Evolutionary conservation across 345 rosid genomes (phyloP).

Genomic region (Gossypium sturtianum): DNA sequence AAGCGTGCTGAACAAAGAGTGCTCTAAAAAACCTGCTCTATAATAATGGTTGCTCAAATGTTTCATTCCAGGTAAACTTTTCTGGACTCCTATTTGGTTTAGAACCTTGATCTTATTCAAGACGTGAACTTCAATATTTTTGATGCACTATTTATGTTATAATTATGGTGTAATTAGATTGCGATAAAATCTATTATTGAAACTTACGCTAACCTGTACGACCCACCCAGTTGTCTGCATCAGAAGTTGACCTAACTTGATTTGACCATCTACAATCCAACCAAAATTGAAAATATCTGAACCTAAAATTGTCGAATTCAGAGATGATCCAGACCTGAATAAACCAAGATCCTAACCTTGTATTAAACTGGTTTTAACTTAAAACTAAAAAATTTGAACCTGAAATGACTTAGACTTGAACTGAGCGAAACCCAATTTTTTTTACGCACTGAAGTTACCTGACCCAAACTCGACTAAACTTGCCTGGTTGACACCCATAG

Average conservation of each 20-base stretch:
- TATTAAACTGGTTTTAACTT: neutral
- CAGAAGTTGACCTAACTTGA: neutral
- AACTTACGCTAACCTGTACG: neutral
- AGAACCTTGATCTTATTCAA: neutral
- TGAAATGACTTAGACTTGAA: too few species aligned
- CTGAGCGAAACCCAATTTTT: neutral
- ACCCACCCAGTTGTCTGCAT: neutral
- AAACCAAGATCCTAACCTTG: neutral
- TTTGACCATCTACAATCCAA: neutral
- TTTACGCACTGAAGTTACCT: neutral
- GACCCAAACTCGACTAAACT: neutral
- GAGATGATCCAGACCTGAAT: neutral
- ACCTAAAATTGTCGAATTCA: neutral
- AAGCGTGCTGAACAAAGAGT: constrained; percentile 51
- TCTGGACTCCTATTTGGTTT: constrained; percentile 5
- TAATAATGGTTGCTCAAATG: constrained; percentile 23
- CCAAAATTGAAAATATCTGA: neutral
- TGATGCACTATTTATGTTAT: neutral
- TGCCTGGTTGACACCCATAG: neutral
- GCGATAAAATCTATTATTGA: neutral
- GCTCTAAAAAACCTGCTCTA: constrained; percentile 45
- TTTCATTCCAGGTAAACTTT: constrained; percentile 34
- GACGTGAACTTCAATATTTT: neutral
- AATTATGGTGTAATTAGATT: neutral
- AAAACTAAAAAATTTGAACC: neutral